phyloP scores from a whole-genome alignment of 192 early-diverging fungal genomes.

The Paraglomus brasilianum region DNA sequence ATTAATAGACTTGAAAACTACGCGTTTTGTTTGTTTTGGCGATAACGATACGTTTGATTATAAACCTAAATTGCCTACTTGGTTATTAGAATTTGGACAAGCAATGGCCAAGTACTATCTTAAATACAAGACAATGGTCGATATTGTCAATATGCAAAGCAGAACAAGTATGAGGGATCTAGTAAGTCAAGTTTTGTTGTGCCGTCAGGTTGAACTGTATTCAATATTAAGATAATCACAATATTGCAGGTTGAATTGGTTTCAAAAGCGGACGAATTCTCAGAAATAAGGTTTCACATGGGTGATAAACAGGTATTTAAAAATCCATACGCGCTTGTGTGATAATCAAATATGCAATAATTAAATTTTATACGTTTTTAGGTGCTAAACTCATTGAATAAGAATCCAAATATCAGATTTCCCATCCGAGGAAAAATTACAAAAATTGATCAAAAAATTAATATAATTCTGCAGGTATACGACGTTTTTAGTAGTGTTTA shows the following conservation, averaged over 20 bases:
- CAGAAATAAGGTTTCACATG: conserved; percentile 21
- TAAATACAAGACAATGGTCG: conserved; percentile 35
- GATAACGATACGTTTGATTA: not conserved
- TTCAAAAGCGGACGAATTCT: conserved; percentile 34
- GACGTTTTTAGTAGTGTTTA: no score
- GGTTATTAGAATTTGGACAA: conserved; percentile 34
- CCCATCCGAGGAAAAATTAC: conserved; percentile 32
- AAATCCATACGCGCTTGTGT: not conserved
- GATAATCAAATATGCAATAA: not conserved
- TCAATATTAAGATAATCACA: no score
- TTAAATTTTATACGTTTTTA: not conserved
- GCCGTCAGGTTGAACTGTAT: no score
- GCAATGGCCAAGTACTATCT: conserved; percentile 42
- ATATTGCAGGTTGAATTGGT: no score
- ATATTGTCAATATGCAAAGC: conserved; percentile 12
- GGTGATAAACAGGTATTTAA: conserved; percentile 34
- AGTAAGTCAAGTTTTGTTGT: no score
- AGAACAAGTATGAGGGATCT: no score
- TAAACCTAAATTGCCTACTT: not conserved
- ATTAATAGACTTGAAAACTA: no score
- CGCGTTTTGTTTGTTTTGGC: not conserved
- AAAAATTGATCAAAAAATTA: conserved; percentile 30
- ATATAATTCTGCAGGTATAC: conserved; percentile 37
- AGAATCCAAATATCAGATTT: conserved; percentile 38
- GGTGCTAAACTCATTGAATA: conserved; percentile 34